A percentile compares a stretch with the other conserved stretches of the same genome.
These are phyloP conservation scores for Rhododendron ferrugineum DNA, from an alignment of 148 eudicot species.

Conservation along the genomic window DNA sequence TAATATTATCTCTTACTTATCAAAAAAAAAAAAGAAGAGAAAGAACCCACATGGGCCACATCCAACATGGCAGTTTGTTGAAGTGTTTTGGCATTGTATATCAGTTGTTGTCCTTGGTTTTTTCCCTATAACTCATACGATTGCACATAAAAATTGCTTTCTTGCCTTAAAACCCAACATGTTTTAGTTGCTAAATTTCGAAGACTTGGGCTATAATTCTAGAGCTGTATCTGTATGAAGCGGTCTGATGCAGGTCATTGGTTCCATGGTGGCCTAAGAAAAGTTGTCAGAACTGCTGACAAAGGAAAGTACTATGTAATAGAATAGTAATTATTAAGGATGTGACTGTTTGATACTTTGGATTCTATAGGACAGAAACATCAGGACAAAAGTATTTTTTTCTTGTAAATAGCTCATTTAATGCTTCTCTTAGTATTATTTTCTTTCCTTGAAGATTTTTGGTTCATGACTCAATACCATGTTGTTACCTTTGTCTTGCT, in stretches of 20 bases:
- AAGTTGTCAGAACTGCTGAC: neutral
- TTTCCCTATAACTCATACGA: neutral
- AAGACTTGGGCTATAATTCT: neutral
- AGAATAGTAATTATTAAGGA: neutral
- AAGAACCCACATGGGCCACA: neutral
- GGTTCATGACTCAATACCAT: conserved; percentile 3
- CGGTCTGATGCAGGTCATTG: neutral
- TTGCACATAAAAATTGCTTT: neutral
- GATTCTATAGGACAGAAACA: neutral
- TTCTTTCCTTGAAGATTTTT: neutral
- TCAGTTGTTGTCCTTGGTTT: neutral
- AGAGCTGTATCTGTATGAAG: neutral
- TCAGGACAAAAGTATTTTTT: neutral
- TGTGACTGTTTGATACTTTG: neutral
- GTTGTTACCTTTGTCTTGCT: conserved; percentile 23
- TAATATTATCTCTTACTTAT: no score
- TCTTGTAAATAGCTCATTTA: neutral
- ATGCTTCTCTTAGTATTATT: neutral
- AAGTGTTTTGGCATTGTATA: neutral
- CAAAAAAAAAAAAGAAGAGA: no score
- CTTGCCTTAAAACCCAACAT: neutral
- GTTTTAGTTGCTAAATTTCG: neutral
- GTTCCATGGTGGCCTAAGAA: neutral
- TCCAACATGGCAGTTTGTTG: neutral
- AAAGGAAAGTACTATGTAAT: neutral